Conservation (phyloP, 495 filamentous ascomycete genomes). For the Aspergillus affinis region DNA sequence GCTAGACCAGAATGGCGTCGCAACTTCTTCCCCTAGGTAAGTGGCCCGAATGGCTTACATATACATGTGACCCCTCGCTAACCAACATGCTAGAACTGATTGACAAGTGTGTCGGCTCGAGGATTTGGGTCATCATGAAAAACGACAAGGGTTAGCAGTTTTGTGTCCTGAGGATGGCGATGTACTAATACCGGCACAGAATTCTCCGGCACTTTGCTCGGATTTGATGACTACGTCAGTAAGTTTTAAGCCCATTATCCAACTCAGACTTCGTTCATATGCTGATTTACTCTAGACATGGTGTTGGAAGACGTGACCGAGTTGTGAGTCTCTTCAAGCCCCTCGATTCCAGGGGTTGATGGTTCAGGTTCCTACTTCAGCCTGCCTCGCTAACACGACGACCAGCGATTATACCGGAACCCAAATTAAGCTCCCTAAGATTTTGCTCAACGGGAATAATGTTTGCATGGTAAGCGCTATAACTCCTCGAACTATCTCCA, state of each 20-base stretch:
- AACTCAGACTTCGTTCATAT: background rate
- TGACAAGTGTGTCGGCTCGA: constrained; percentile 96
- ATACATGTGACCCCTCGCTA: constrained; percentile 17
- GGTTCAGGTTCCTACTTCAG: background rate
- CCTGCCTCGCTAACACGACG: background rate
- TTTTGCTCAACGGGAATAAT: constrained; percentile 97
- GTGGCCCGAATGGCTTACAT: constrained; percentile 6
- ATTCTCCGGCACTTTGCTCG: constrained; percentile 88
- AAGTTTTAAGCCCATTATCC: constrained; percentile 47
- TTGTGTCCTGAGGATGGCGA: background rate
- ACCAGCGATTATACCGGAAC: constrained; percentile 85
- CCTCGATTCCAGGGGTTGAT: too few relatives aligned
- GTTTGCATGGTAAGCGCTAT: constrained; percentile 89
- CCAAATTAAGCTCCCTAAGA: constrained; percentile 85
- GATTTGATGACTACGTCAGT: constrained; percentile 99
- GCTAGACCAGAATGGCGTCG: constrained; percentile 59
- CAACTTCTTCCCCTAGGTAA: constrained; percentile 78
- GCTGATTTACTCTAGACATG: constrained; percentile 68
- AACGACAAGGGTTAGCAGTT: constrained; percentile 78
- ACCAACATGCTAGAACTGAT: constrained; percentile 73
- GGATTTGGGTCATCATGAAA: constrained; percentile 99
- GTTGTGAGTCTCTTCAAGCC: constrained; percentile 75
- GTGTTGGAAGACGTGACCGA: constrained; percentile 96
- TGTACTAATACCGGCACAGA: constrained; percentile 54
- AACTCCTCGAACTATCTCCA: too few relatives aligned